phyloP scores from a whole-genome alignment of 495 filamentous ascomycete species.

The Penicillium coprophilum region DNA sequence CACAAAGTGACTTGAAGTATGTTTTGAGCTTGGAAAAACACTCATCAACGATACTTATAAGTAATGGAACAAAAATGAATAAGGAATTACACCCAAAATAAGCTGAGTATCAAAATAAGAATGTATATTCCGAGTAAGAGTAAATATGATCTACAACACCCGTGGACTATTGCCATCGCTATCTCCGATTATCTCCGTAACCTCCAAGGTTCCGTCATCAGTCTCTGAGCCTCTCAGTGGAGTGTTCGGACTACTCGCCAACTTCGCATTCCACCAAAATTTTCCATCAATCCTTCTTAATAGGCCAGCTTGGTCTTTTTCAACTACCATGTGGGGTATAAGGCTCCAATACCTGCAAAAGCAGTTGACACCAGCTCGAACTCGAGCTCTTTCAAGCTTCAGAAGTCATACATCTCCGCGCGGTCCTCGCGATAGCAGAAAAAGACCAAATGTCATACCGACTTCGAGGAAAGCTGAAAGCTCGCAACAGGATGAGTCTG shows the following conservation, averaged over 20 bases:
- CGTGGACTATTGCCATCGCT: conserved; percentile 13
- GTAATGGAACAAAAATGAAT: not conserved
- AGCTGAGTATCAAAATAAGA: not conserved
- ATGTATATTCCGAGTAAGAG: not conserved
- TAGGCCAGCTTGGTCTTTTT: not conserved
- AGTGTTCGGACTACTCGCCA: not conserved
- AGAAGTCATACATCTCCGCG: conserved; percentile 28
- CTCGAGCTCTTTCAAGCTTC: conserved; percentile 34
- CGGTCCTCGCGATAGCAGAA: conserved; percentile 36
- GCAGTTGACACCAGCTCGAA: conserved; percentile 24
- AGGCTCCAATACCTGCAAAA: conserved; percentile 26
- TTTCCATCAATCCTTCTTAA: not conserved
- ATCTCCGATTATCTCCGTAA: conserved; percentile 41
- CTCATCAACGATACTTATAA: not conserved
- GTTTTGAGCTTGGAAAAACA: not conserved
- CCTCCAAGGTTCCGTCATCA: conserved; percentile 28
- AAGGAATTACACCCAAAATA: not conserved
- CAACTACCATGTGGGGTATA: conserved; percentile 32
- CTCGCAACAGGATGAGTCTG: conserved; percentile 9
- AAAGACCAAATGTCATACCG: conserved; percentile 25
- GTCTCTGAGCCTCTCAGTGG: not conserved
- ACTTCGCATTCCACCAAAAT: not conserved
- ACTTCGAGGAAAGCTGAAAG: conserved; percentile 11
- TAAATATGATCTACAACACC: not conserved
- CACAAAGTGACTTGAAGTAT: not conserved